Conservation (phyloP, 2,329 filamentous ascomycete species). For the Arachnomyces sp. region DNA sequence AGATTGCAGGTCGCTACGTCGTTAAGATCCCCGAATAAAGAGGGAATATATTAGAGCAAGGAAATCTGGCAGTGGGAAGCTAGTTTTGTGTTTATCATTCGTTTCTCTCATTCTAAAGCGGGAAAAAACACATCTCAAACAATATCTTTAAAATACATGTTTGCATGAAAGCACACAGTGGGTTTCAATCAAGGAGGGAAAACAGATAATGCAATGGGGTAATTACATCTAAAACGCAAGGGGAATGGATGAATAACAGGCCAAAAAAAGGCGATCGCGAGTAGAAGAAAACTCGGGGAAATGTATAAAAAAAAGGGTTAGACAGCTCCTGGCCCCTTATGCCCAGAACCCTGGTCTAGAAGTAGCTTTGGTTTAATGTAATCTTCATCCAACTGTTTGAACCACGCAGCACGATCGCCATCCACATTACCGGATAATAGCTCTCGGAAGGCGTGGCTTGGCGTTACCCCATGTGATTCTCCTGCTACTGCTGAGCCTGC, state of each 20-base stretch:
- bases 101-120: too few relatives aligned
- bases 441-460: conserved; percentile 55
- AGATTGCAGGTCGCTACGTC: conserved; percentile 38
- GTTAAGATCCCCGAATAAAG: conserved; percentile 35
- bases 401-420: conserved; percentile 83
- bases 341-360: conserved; percentile 57
- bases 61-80: background rate
- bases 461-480: conserved; percentile 17
- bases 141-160: too few relatives aligned
- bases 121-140: too few relatives aligned
- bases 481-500: conserved; percentile 21
- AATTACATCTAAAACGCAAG: background rate
- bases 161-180: too few relatives aligned
- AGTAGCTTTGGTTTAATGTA: conserved; percentile 90
- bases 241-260: background rate
- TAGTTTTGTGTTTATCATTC: too few relatives aligned
- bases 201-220: background rate
- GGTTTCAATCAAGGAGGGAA: background rate
- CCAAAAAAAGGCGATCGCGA: background rate
- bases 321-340: conserved; percentile 35
- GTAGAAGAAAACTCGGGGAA: conserved; percentile 4
- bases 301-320: conserved; percentile 13
- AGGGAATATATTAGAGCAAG: conserved; percentile 5
- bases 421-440: conserved; percentile 63
- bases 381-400: conserved; percentile 88